These are phyloP conservation scores for Mycena indigotica DNA, from an alignment of 768 basidiomycete species.

Conservation along the genomic window DNA sequence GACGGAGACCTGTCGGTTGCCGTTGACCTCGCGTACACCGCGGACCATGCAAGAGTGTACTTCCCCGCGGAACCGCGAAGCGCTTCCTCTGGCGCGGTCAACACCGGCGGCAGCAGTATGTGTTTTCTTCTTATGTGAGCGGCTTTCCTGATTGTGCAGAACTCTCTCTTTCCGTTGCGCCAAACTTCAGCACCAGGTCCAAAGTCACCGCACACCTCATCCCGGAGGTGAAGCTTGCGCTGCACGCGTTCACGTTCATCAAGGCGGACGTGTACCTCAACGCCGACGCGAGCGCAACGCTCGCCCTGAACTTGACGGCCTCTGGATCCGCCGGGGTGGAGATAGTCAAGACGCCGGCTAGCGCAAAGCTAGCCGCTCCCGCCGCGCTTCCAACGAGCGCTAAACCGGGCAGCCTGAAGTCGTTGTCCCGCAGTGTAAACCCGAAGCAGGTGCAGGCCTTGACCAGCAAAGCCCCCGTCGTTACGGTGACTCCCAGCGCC, in stretches of 20 bases:
- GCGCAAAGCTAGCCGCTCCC: neutral
- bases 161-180: neutral
- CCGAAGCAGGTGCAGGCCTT: neutral
- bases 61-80: neutral
- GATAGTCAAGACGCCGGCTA: neutral
- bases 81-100: neutral
- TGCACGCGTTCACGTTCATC: neutral
- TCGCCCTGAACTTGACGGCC: neutral
- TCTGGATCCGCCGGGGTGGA: neutral
- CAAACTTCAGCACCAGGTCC: neutral
- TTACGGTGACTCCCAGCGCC: no score
- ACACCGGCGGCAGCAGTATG: neutral
- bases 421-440: no score
- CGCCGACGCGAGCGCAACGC: neutral
- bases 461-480: neutral
- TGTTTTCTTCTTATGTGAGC: neutral
- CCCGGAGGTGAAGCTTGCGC: neutral
- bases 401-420: no score
- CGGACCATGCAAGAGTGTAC: neutral
- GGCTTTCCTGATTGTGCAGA: neutral
- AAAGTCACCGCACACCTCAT: neutral
- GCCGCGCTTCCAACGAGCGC: no score
- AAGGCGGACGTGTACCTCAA: neutral
- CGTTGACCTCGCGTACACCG: constrained; percentile 11
- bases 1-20: constrained; percentile 28